Evolutionary conservation across 768 basidiomycete species (phyloP).

Genomic region (Ramaria sp.): DNA sequence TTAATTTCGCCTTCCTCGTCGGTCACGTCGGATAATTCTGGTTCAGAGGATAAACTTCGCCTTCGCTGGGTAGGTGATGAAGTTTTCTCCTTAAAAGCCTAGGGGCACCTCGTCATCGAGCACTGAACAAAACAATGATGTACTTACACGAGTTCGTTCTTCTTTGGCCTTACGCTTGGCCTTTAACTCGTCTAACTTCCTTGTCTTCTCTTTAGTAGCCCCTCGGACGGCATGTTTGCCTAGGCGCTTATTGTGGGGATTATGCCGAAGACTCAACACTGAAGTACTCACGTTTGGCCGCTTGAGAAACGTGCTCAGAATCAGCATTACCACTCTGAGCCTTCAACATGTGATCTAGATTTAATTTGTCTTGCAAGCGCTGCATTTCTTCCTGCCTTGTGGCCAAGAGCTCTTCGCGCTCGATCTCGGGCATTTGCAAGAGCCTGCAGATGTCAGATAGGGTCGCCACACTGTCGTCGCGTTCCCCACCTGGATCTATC

Average conservation of each 20-base stretch:
- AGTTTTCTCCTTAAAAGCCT: conserved; percentile 31
- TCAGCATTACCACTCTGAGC: conserved; percentile 43
- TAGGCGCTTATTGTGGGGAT: conserved; percentile 17
- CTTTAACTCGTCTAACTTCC: conserved; percentile 76
- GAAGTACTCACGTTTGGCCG: conserved; percentile 58
- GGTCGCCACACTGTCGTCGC: conserved; percentile 7
- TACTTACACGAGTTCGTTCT: conserved; percentile 70
- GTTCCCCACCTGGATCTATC: conserved; percentile 69
- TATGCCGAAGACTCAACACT: neutral
- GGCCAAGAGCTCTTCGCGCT: conserved; percentile 80
- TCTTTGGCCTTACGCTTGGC: conserved; percentile 82
- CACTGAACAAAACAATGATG: neutral
- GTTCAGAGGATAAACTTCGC: conserved; percentile 58
- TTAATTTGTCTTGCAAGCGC: conserved; percentile 55
- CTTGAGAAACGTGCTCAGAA: conserved; percentile 54
- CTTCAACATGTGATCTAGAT: conserved; percentile 65
- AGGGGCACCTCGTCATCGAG: conserved; percentile 10
- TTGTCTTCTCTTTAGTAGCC: conserved; percentile 69
- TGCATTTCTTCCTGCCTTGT: conserved; percentile 75
- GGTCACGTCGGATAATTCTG: conserved; percentile 36
- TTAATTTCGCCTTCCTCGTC: conserved; percentile 64
- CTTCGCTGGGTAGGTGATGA: conserved; percentile 51
- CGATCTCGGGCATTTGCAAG: conserved; percentile 71
- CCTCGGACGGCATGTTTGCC: conserved; percentile 69
- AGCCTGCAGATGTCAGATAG: conserved; percentile 40